phyloP scores from a whole-genome alignment of 345 rosid genomes.

The Populus deltoides region DNA sequence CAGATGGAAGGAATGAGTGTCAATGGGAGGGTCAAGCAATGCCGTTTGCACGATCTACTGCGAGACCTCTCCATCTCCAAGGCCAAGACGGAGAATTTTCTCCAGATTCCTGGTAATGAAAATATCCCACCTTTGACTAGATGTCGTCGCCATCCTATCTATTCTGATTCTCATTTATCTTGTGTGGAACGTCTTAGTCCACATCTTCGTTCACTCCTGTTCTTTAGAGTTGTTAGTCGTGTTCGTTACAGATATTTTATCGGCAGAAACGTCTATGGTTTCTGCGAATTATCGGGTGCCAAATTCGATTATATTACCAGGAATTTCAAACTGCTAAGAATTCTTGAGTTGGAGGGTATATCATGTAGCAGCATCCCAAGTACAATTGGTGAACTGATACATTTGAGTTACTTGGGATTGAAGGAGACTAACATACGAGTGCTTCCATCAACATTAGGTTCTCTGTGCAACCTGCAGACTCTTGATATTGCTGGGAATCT shows the following conservation, averaged over 20 bases:
- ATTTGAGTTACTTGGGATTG: constrained; percentile 22
- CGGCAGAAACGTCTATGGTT: too few relatives aligned
- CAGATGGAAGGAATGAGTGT: constrained; percentile 18
- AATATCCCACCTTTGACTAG: too few relatives aligned
- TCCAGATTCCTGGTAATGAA: constrained; percentile 8
- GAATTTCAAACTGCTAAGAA: background rate
- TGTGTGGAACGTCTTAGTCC: too few relatives aligned
- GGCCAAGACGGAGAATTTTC: constrained; percentile 22
- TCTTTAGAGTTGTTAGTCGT: too few relatives aligned
- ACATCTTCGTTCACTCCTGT: too few relatives aligned
- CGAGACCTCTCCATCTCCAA: constrained; percentile 25
- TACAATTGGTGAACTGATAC: constrained; percentile 20
- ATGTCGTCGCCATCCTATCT: too few relatives aligned
- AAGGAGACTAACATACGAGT: constrained; percentile 15
- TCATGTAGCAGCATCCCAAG: constrained; percentile 13
- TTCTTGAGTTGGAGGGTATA: constrained; percentile 26
- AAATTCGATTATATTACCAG: too few relatives aligned
- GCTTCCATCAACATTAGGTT: constrained; percentile 16
- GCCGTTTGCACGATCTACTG: constrained; percentile 22
- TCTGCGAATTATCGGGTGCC: too few relatives aligned
- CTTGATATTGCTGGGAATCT: constrained; percentile 23
- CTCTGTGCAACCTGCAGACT: constrained; percentile 17
- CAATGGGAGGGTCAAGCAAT: constrained; percentile 18
- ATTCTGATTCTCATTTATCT: too few relatives aligned
- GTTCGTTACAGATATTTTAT: too few relatives aligned